phyloP scores from a whole-genome alignment of 2,329 filamentous ascomycete species.

The Coleophoma cylindrospora region DNA sequence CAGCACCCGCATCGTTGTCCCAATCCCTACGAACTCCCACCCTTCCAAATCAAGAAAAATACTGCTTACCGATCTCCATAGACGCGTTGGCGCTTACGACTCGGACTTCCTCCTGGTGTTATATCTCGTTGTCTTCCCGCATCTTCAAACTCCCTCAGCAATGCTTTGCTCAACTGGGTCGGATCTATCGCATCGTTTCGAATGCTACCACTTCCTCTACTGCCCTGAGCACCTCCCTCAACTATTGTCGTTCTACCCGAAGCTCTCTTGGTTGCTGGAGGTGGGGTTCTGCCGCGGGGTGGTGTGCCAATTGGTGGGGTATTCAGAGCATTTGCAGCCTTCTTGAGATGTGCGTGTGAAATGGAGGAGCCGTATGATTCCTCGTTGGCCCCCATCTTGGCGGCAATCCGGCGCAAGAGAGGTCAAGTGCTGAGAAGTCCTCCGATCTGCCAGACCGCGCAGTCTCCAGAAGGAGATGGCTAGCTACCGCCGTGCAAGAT shows the following conservation, averaged over 20 bases:
- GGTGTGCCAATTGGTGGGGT: constrained; percentile 22
- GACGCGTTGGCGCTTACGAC: constrained; percentile 62
- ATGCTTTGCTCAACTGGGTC: constrained; percentile 51
- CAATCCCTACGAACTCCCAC: neutral
- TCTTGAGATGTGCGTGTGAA: constrained; percentile 16
- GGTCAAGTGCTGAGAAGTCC: neutral
- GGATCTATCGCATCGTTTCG: constrained; percentile 37
- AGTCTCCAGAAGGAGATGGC: neutral
- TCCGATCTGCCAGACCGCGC: constrained; percentile 1
- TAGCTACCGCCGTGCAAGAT: neutral
- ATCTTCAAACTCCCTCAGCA: constrained; percentile 54
- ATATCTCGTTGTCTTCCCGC: constrained; percentile 52
- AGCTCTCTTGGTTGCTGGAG: constrained; percentile 21
- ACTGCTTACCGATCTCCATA: constrained; percentile 48
- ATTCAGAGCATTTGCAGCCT: constrained; percentile 18
- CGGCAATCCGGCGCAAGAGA: constrained; percentile 2
- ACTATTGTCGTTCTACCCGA: constrained; percentile 21
- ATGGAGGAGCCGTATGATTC: constrained; percentile 17
- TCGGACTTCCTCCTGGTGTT: constrained; percentile 61
- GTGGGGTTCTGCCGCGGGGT: constrained; percentile 25
- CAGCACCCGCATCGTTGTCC: neutral
- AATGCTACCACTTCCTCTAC: constrained; percentile 11
- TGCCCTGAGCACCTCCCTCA: constrained; percentile 12
- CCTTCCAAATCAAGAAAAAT: constrained; percentile 1
- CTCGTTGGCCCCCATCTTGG: constrained; percentile 22